Evolutionary conservation across 2,329 filamentous ascomycete genomes (phyloP), one percentile per base, ranked within the genome.

Genomic region (Fusarium liriodendri): DNA sequence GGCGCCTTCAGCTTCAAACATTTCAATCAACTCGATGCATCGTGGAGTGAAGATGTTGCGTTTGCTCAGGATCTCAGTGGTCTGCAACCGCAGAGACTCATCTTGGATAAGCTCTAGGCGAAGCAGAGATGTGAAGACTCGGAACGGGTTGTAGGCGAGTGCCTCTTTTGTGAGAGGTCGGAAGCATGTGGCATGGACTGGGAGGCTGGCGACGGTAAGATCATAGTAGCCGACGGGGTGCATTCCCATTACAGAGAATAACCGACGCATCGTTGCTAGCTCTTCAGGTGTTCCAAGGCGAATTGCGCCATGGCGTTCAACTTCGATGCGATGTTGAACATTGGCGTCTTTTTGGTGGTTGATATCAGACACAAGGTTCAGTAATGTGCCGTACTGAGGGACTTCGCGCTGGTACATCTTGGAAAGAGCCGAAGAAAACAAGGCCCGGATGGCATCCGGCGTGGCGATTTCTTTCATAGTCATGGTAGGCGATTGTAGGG

Each of bases 181-280:
- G 73, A 89, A 89, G 10, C 82, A 83, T 0, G 86, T 89, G 2
- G 85, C 86, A 67, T 88, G 86, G 76, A 88, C 82, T 0, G 87
- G 87, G 20, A 89, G 79, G 0, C 83, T 82, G 11, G 83, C 86
- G 0, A 82, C 73, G 1, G 81, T 81, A 4, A 88, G 79, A 65
- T 89, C 85, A 71, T 88, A 88, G 73, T 88, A 88, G 2, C 85
- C 86, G 1, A 88, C 86, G 0, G 87, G 83, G 35, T 84, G 75
- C 85, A 88, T 85, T 2, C 83, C 85, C 57, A 88, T 76, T 6
- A 87, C 65, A 0, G 80, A 79, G 67, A 88, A 87, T 45, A 88
- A 75, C 25, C 85, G 82, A 4, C 80, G 66, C 38, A 87, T 82
- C 1, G 78, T 84, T 22, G 75, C 76, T 10, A 87, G 76, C 64